These are phyloP conservation scores for Flaveria sonorensis DNA, from an alignment of 129 eudicot species.

Conservation along the genomic window DNA sequence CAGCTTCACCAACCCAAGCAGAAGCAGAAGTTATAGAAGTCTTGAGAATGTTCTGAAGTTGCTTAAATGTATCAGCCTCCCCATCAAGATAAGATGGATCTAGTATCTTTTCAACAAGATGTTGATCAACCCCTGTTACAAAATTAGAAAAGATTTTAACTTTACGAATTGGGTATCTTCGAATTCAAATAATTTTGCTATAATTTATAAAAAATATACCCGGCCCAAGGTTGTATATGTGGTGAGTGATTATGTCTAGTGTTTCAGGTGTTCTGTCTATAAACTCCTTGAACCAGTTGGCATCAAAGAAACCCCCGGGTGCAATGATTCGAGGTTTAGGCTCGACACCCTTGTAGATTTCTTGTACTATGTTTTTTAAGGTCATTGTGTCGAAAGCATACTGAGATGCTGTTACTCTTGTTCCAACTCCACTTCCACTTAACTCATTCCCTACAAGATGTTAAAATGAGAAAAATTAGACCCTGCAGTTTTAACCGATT, in stretches of 20 bases:
- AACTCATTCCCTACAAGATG: constrained; percentile 71
- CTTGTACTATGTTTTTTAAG: constrained; percentile 53
- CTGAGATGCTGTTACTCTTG: constrained; percentile 63
- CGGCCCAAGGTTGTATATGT: constrained; percentile 91
- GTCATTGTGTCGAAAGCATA: constrained; percentile 59
- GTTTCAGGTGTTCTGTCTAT: constrained; percentile 46
- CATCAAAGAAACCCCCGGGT: constrained; percentile 88
- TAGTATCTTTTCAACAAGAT: constrained; percentile 71
- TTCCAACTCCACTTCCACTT: constrained; percentile 79
- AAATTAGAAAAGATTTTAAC: constrained; percentile 3
- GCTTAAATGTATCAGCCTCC: constrained; percentile 59
- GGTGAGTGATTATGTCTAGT: constrained; percentile 73
- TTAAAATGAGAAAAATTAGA: constrained; percentile 1
- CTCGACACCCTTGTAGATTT: constrained; percentile 49
- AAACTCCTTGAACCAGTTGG: constrained; percentile 68
- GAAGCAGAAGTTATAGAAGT: constrained; percentile 52
- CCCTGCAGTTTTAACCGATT: background rate
- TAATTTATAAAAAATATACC: constrained; percentile 37
- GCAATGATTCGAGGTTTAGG: constrained; percentile 66
- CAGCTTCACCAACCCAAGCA: constrained; percentile 98
- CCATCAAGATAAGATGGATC: constrained; percentile 77
- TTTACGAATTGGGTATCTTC: constrained; percentile 6
- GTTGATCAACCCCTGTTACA: constrained; percentile 69
- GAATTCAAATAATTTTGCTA: background rate
- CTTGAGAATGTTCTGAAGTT: constrained; percentile 55